Conservation (phyloP, 768 basidiomycete genomes). For the Rhizopogon vesiculosus region DNA sequence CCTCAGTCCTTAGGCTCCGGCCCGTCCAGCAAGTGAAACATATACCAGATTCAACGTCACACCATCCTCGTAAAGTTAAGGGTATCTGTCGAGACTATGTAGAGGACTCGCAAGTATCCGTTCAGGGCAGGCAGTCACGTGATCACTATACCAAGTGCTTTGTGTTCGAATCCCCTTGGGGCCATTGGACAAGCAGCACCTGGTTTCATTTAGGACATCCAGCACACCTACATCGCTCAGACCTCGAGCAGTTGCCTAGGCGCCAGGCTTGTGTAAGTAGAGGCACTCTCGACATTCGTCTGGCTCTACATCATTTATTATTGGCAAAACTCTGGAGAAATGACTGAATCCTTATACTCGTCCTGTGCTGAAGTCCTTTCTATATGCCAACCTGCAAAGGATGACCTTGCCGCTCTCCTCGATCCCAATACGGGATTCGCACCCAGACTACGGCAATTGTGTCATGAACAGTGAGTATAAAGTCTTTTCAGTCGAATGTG, state of each 20-base stretch:
- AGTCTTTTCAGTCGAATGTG: background rate
- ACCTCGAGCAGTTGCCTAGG: background rate
- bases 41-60: too few relatives aligned
- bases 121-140: too few relatives aligned
- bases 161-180: too few relatives aligned
- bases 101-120: too few relatives aligned
- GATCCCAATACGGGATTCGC: slow-evolving; percentile 69
- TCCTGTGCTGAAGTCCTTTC: slow-evolving; percentile 66
- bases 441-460: slow-evolving; percentile 50
- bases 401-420: slow-evolving; percentile 57
- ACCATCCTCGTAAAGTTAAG: too few relatives aligned
- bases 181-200: too few relatives aligned
- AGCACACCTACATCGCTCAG: background rate
- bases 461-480: slow-evolving; percentile 51
- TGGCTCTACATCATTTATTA: background rate
- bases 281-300: background rate
- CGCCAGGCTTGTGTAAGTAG: background rate
- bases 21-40: too few relatives aligned
- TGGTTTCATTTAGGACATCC: too few relatives aligned
- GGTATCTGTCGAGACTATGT: too few relatives aligned
- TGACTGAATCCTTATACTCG: slow-evolving; percentile 45
- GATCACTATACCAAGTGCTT: too few relatives aligned
- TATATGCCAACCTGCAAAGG: slow-evolving; percentile 48
- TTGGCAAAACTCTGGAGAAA: background rate
- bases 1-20: too few relatives aligned